A percentile compares a stretch with the other conserved stretches of the same genome.
These are phyloP conservation scores for Mikania micrantha DNA, from an alignment of 129 eudicot species.

Conservation along the genomic window DNA sequence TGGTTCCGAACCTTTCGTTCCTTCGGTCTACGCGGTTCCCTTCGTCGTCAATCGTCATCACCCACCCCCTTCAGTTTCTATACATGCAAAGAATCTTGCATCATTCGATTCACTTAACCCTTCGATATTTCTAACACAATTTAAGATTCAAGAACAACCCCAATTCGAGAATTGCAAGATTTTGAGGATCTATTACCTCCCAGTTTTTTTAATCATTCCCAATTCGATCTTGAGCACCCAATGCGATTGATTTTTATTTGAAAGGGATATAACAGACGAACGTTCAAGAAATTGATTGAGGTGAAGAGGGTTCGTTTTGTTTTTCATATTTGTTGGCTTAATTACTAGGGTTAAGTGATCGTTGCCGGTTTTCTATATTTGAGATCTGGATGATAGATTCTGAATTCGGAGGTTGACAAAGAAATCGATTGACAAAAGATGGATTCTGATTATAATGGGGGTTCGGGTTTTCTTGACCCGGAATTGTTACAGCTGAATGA, in stretches of 20 bases:
- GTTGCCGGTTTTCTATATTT: slow-evolving; percentile 5
- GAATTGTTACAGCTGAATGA: slow-evolving; percentile 77
- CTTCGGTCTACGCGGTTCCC: too few relatives aligned
- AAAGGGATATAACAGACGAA: too few relatives aligned
- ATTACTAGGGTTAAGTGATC: slow-evolving; percentile 23
- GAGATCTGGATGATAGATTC: slow-evolving; percentile 23
- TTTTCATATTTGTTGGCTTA: neutral
- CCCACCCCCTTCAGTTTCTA: neutral
- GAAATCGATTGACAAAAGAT: slow-evolving; percentile 20
- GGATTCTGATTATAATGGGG: slow-evolving; percentile 78
- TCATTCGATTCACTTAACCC: slow-evolving; percentile 1
- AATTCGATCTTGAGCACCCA: too few relatives aligned
- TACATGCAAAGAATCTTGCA: slow-evolving; percentile 21
- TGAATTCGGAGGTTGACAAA: too few relatives aligned
- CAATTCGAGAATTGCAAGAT: slow-evolving; percentile 2
- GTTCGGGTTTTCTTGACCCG: slow-evolving; percentile 63
- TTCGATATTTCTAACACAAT: neutral
- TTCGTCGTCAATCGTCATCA: neutral
- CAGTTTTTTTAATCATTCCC: too few relatives aligned
- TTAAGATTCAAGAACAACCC: slow-evolving; percentile 6
- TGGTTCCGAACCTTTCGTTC: too few relatives aligned
- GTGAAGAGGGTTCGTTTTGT: too few relatives aligned
- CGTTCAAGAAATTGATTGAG: too few relatives aligned
- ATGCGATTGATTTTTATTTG: too few relatives aligned
- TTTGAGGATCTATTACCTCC: too few relatives aligned